A percentile compares a stretch with the other conserved stretches of the same genome.
Conservation (phyloP, 345 rosid genomes). For the Arabidopsis suecica region DNA sequence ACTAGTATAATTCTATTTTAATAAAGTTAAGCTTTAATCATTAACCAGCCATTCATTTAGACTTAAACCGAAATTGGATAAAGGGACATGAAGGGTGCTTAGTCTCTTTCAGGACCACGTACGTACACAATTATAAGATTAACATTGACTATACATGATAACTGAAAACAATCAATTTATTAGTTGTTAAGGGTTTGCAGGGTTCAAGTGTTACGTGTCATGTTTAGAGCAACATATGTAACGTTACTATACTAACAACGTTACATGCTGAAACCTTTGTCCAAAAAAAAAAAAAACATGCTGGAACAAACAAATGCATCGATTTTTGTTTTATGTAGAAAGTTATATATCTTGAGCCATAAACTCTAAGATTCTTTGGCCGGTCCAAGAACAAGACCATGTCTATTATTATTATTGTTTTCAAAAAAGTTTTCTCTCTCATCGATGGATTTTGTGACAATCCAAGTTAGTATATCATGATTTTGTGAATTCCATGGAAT, state of each 20-base stretch:
- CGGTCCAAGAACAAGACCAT: constrained; percentile 26
- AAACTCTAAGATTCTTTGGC: constrained; percentile 36
- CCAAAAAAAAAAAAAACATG: neutral
- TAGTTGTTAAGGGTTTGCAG: constrained; percentile 15
- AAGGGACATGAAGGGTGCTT: constrained; percentile 27
- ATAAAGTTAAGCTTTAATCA: constrained; percentile 35
- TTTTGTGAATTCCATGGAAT: neutral
- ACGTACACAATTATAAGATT: constrained; percentile 17
- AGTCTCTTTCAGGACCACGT: constrained; percentile 46
- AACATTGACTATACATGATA: constrained; percentile 15
- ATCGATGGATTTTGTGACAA: constrained; percentile 21
- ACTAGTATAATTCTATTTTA: neutral
- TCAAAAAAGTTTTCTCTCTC: neutral
- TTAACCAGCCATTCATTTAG: constrained; percentile 31
- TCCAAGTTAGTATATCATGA: constrained; percentile 15
- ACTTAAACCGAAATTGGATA: constrained; percentile 28
- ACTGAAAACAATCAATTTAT: constrained; percentile 2
- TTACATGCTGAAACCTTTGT: neutral
- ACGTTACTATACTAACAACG: constrained; percentile 9
- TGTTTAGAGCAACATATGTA: constrained; percentile 28
- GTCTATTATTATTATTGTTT: neutral
- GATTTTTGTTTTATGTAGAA: constrained; percentile 30
- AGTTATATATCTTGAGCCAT: constrained; percentile 42
- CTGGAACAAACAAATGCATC: constrained; percentile 33
- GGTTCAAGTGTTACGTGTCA: constrained; percentile 13